Evolutionary conservation across 73 alveolate species (phyloP).

Genomic region (Tetrahymena elliotti): DNA sequence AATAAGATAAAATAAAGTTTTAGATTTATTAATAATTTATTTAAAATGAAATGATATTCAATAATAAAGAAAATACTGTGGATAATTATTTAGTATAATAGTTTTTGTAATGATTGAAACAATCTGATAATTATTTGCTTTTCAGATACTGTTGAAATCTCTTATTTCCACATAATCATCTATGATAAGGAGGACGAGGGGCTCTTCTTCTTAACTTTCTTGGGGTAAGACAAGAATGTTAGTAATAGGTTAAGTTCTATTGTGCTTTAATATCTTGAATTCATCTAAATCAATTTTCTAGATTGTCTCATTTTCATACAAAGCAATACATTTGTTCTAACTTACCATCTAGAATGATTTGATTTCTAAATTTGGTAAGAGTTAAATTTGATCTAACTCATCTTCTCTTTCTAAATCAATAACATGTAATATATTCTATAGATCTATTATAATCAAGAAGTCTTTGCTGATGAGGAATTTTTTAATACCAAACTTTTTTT

Average conservation of each 20-base stretch:
- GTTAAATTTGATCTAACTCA: not conserved
- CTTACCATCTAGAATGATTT: not conserved
- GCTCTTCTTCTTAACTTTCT: not conserved
- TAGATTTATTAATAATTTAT: no score
- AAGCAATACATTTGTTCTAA: not conserved
- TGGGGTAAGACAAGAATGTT: not conserved
- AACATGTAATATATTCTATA: not conserved
- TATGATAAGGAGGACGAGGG: not conserved
- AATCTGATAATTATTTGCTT: not conserved
- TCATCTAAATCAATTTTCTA: not conserved
- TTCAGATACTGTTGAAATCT: not conserved
- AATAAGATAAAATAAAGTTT: no score
- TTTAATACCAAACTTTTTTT: not conserved
- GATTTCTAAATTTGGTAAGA: not conserved
- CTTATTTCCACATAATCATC: not conserved
- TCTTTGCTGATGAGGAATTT: not conserved
- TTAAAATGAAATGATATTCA: not conserved
- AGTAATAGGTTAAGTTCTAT: not conserved
- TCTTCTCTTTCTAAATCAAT: not conserved
- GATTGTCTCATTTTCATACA: not conserved
- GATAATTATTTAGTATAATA: not conserved
- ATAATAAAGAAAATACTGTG: not conserved
- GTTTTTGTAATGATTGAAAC: not conserved
- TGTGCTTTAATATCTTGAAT: not conserved
- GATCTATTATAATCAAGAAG: not conserved